Percentiles rank a stretch among this genome's conserved stretches.
These are phyloP conservation scores for Ambrosia hybrid DNA, from an alignment of 140 eudicot species.

Conservation along the genomic window DNA sequence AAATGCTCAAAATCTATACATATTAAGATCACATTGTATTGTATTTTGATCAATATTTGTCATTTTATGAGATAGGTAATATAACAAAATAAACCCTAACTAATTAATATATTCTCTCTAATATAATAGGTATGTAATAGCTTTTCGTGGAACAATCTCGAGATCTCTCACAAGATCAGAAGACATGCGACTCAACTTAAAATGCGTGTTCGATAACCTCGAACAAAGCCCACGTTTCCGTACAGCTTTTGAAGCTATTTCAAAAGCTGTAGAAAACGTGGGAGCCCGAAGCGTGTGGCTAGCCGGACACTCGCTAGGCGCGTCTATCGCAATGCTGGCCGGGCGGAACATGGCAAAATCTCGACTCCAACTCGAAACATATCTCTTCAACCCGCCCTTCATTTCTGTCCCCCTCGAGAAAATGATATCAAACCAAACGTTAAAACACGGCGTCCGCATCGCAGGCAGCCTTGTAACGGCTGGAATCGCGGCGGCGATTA, in stretches of 20 bases:
- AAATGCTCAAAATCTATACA: no score
- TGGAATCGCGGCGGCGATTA: conserved; percentile 50
- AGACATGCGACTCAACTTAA: conserved; percentile 48
- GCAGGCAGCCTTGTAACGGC: conserved; percentile 52
- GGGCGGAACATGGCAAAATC: conserved; percentile 56
- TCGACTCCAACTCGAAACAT: conserved; percentile 53
- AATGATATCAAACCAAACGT: conserved; percentile 36
- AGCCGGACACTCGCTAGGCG: conserved; percentile 77
- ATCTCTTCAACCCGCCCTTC: conserved; percentile 77
- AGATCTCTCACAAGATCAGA: conserved; percentile 37
- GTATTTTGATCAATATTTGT: no score
- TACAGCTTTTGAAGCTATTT: conserved; percentile 35
- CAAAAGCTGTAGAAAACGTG: conserved; percentile 22
- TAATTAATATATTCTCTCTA: no score
- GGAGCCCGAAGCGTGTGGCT: conserved; percentile 54
- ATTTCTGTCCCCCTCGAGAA: conserved; percentile 51
- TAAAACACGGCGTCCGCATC: conserved; percentile 59
- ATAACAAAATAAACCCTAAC: no score
- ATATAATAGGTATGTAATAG: conserved; percentile 38
- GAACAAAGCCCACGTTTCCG: conserved; percentile 43
- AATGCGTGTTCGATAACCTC: conserved; percentile 40
- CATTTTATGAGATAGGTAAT: no score
- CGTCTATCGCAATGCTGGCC: conserved; percentile 53
- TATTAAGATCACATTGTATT: no score
- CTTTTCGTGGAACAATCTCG: conserved; percentile 70